These are phyloP conservation scores for Dionaea muscipula DNA, from an alignment of 179 eudicot species.

Conservation along the genomic window DNA sequence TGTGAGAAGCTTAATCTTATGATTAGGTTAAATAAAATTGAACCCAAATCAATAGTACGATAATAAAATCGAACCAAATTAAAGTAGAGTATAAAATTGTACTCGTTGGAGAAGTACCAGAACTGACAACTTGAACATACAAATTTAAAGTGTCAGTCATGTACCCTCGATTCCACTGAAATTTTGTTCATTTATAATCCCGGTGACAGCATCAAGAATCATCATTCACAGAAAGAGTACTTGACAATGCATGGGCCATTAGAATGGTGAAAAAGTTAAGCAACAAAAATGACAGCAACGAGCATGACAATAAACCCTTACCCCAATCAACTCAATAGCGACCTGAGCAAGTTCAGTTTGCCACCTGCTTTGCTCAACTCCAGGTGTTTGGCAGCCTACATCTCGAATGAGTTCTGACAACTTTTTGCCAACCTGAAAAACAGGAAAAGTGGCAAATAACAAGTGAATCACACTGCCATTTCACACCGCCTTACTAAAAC, in stretches of 20 bases:
- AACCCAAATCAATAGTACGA: too few relatives aligned
- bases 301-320: constrained; percentile 16
- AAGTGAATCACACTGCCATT: background rate
- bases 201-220: too few relatives aligned
- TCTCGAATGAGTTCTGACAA: constrained; percentile 91
- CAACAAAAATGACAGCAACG: background rate
- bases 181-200: too few relatives aligned
- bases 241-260: too few relatives aligned
- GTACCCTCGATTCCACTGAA: too few relatives aligned
- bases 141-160: too few relatives aligned
- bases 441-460: background rate
- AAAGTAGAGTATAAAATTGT: too few relatives aligned
- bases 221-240: background rate
- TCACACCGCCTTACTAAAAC: constrained; percentile 1
- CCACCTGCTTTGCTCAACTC: constrained; percentile 80
- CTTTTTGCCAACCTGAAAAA: constrained; percentile 72
- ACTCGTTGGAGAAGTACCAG: too few relatives aligned
- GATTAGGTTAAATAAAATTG: too few relatives aligned
- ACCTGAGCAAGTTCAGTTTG: constrained; percentile 86
- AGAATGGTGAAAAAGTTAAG: background rate
- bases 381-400: constrained; percentile 66
- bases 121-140: too few relatives aligned
- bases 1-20: too few relatives aligned
- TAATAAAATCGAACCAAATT: too few relatives aligned
- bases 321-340: constrained; percentile 90